Percentiles rank a stretch among this genome's conserved stretches.
Conservation (phyloP, 768 basidiomycete species). For the Crassisporium funariophilum region DNA sequence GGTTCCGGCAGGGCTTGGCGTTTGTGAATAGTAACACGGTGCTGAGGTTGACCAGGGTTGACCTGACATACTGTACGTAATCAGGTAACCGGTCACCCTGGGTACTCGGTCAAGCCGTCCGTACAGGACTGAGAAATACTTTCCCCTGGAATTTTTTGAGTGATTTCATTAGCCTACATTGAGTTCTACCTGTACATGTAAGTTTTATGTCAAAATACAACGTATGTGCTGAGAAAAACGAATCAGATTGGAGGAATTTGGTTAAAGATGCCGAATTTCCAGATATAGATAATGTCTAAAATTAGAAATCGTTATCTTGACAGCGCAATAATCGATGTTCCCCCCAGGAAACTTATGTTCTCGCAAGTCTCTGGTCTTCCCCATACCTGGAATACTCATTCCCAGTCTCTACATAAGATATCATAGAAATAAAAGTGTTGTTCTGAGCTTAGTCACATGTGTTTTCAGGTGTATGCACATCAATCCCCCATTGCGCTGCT, state of each 20-base stretch:
- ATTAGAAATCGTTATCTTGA: not conserved
- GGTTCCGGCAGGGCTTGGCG: no score
- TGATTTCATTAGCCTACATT: not conserved
- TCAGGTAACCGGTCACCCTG: not conserved
- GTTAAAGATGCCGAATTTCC: conserved; percentile 2
- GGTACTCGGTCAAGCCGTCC: not conserved
- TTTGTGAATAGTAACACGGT: no score
- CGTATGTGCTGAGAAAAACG: not conserved
- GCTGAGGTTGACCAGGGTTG: no score
- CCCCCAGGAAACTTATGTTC: not conserved
- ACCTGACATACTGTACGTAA: conserved; percentile 3
- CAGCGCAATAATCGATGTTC: not conserved
- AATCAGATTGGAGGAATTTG: not conserved
- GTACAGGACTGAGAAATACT: not conserved
- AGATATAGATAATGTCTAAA: not conserved
- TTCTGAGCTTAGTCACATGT: not conserved
- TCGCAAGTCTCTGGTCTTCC: not conserved
- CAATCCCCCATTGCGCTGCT: not conserved
- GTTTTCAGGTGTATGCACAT: not conserved
- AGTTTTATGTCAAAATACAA: not conserved
- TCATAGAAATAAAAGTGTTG: not conserved
- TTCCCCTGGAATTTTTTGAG: not conserved
- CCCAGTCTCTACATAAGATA: not conserved
- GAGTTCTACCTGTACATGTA: not conserved
- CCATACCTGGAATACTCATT: not conserved